Evolutionary conservation across 495 filamentous ascomycete species (phyloP), one percentile per base, ranked within the genome.

Genomic region (Penicillium turbatum): DNA sequence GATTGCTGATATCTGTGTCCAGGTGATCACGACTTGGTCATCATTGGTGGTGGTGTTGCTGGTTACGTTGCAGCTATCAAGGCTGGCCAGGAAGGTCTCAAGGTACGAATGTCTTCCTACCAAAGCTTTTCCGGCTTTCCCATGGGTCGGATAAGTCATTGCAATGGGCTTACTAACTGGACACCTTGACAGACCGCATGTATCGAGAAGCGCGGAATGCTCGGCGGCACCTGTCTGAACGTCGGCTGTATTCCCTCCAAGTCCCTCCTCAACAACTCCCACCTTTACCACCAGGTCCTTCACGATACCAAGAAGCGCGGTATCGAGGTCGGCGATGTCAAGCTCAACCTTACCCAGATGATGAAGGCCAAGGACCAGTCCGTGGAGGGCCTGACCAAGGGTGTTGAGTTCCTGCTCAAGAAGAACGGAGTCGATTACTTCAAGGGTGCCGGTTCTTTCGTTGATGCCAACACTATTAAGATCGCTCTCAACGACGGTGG

Each of bases 61-160:
- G 93, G 93, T 71, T 98, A 98, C 80, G 95, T 97, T 64, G 92
- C 93, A 55, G 93, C 93, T 57, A 98, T 98, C 82, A 97, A 97
- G 79, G 93, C 95, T 62, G 93, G 91, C 45, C 93, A 98, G 71
- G 90, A 93, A 71, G 95, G 93, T 64, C 77, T 98, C 69, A 98
- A 97, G 86, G 92, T 95, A 72, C 58, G 77, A 51, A 42, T 34
- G 21, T 27, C 19, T 30, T 37, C 8, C 17, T 17, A 15, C 19
- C 15, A 6, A 31, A 24, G 13, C 37, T 43, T 43, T 5, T n/a
- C 4, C n/a, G 30, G 7, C 12, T 16, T 31, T n/a, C 9, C 5
- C 27, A 35, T 51, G 17, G 8, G 16, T 35, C 30, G 17, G 12
- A 15, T 17, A 17, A 39, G 21, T 15, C 17, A 16, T 32, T 8